phyloP scores from a whole-genome alignment of 805 yeast species.

The Wickerhamiella siamensis region DNA sequence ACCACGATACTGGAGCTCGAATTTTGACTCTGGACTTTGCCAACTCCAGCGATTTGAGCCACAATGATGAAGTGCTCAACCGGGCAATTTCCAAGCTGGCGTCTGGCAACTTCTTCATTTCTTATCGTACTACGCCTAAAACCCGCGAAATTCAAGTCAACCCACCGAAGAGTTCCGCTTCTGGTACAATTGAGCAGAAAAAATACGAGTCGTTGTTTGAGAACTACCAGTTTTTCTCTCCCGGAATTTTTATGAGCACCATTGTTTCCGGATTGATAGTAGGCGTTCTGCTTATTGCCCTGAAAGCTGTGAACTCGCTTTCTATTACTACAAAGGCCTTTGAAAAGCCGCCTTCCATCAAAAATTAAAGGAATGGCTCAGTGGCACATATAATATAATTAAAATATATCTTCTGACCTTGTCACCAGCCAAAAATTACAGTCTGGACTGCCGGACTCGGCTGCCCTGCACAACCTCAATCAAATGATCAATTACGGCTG shows the following conservation, averaged over 20 bases:
- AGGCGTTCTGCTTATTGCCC: constrained; percentile 42
- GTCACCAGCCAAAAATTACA: no score
- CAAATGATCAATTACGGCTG: constrained; percentile 60
- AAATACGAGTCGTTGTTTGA: constrained; percentile 34
- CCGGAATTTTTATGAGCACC: constrained; percentile 67
- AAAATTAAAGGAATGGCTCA: no score
- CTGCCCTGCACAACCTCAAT: constrained; percentile 41
- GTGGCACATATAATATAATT: no score
- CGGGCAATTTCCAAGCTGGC: constrained; percentile 22
- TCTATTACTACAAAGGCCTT: constrained; percentile 72
- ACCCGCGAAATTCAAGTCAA: constrained; percentile 1
- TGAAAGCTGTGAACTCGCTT: constrained; percentile 55
- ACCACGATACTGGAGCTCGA: constrained; percentile 49
- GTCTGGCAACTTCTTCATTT: constrained; percentile 24
- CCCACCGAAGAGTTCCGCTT: constrained; percentile 3
- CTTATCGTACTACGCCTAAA: constrained; percentile 23
- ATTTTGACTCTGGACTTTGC: constrained; percentile 47
- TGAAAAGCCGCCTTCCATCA: constrained; percentile 41
- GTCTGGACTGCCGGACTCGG: no score
- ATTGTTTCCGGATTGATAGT: constrained; percentile 51
- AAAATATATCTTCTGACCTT: no score
- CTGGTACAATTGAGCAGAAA: constrained; percentile 5
- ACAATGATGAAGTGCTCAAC: constrained; percentile 18
- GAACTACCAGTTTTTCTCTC: constrained; percentile 55
- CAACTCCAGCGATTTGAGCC: constrained; percentile 13